Evolutionary conservation across 2,329 filamentous ascomycete species (phyloP).

Genomic region (Chaetomiaceae sp.): DNA sequence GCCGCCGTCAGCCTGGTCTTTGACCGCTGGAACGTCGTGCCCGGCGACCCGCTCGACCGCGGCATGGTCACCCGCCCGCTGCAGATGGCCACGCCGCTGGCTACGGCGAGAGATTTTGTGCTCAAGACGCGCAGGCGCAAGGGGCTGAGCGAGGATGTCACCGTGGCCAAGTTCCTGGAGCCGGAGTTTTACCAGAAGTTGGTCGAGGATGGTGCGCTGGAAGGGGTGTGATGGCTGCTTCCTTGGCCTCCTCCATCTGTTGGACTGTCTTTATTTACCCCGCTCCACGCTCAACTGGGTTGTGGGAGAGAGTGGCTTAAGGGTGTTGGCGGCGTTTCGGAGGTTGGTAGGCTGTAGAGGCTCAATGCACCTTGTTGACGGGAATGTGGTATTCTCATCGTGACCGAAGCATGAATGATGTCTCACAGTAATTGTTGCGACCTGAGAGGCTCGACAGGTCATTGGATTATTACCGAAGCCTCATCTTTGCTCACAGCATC

Average conservation of each 20-base stretch:
- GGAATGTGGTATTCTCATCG: too few species aligned
- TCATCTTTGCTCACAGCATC: too few species aligned
- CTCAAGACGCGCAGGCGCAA: slow-evolving; percentile 92
- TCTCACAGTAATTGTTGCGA: too few species aligned
- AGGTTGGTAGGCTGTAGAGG: background rate
- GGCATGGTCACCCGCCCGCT: slow-evolving; percentile 75
- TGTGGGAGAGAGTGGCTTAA: too few species aligned
- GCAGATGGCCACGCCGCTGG: slow-evolving; percentile 81
- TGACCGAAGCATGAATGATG: too few species aligned
- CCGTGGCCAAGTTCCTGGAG: slow-evolving; percentile 92
- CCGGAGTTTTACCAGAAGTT: slow-evolving; percentile 85
- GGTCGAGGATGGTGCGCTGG: slow-evolving; percentile 82
- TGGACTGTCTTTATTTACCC: too few species aligned
- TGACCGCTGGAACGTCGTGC: slow-evolving; percentile 92
- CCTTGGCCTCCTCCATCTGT: too few species aligned
- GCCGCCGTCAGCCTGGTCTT: slow-evolving; percentile 89
- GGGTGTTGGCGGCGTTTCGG: slow-evolving; percentile 3
- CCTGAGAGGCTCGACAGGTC: too few species aligned
- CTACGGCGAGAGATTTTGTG: slow-evolving; percentile 90
- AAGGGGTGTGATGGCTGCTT: slow-evolving; percentile 38
- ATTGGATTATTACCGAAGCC: too few species aligned
- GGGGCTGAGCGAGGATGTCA: slow-evolving; percentile 91
- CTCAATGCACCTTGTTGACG: background rate
- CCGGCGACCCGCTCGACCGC: slow-evolving; percentile 88
- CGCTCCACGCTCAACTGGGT: background rate